Conservation (phyloP, 208 protist species). For the Leishmania braziliensis region DNA sequence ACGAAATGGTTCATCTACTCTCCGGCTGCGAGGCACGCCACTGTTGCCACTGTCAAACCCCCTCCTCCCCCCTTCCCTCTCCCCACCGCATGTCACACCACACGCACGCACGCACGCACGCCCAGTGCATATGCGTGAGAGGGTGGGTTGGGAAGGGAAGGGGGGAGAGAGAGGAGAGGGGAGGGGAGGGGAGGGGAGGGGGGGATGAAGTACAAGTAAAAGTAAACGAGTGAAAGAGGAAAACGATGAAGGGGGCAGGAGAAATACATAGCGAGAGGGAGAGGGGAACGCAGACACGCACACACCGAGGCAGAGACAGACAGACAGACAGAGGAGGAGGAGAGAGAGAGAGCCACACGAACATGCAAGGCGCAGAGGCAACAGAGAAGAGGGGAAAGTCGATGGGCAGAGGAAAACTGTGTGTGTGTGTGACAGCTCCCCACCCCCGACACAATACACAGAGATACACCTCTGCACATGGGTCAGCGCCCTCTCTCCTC, state of each 20-base stretch:
- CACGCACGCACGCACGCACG: slow-evolving; percentile 9
- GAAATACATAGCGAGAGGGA: background rate
- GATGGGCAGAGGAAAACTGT: background rate
- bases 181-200: background rate
- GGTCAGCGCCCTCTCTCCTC: background rate
- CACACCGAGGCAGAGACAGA: background rate
- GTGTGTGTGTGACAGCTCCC: background rate
- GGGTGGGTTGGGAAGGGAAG: too few species aligned
- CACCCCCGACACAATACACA: background rate
- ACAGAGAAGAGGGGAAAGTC: background rate
- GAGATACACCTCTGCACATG: background rate
- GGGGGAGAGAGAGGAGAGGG: background rate
- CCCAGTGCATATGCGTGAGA: background rate
- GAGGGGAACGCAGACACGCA: background rate
- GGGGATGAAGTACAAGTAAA: background rate
- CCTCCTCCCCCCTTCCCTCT: background rate
- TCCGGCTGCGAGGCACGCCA: background rate
- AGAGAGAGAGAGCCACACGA: background rate
- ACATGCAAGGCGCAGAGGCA: background rate
- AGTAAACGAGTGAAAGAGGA: too few species aligned
- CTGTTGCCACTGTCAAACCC: background rate
- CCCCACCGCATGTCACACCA: background rate
- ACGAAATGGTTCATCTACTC: background rate
- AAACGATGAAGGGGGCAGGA: background rate
- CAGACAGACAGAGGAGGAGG: too few species aligned